Base-by-base conservation (phyloP, 306 rosid genomes). In the Trichosanthes truncata region DNA sequence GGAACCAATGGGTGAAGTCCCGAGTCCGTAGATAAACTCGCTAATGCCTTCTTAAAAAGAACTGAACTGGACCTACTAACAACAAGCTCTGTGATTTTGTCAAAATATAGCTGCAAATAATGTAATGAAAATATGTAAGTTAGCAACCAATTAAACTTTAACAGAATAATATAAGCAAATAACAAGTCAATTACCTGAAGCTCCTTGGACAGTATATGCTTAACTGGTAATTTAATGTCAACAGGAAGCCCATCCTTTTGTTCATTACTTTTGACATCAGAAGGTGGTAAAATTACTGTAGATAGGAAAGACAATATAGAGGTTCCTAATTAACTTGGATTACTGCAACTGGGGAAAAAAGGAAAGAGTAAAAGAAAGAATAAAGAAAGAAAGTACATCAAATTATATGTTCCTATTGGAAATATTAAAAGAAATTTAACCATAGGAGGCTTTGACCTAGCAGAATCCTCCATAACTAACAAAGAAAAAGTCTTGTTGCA, bases 1-100 rank as follows among this genome's bases (percentile, higher is more conserved):
- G 99, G 98, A 88, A 93, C 90, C 78, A 95, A 85, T 72, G 97
- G 97, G 87, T 95, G 99, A 86, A 95, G 94, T 66, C 99, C 99
- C 0, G 96, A 88, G 85, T 93, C 97, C 6, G 96, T 87, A 62
- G 98, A 88, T 90, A 95, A 86, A 88, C 97, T 95, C 82, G 87
- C 78, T 85, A 93, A 51, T 53, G 94, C 97, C 88, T 89, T 87
- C 85, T 91, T 90, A 49, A 93, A 85, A 68, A 90, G 84, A 82
- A 86, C 61, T 67, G 93, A 83, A 33, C 84, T 85, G 38, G 97
- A 86, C 87, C 88, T 90, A 71, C 85, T 87, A 76, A 88, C 75
- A 57, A 86, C 83, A 81, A 93, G 85, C 79, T 86, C 94, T 18
- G 88, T 95, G 86, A 95, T 88, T 86, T 93, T 93, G 60, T 88